Evolutionary conservation across 163 green algal genomes (phyloP).

Genomic region (Prototheca wickerhamii): DNA sequence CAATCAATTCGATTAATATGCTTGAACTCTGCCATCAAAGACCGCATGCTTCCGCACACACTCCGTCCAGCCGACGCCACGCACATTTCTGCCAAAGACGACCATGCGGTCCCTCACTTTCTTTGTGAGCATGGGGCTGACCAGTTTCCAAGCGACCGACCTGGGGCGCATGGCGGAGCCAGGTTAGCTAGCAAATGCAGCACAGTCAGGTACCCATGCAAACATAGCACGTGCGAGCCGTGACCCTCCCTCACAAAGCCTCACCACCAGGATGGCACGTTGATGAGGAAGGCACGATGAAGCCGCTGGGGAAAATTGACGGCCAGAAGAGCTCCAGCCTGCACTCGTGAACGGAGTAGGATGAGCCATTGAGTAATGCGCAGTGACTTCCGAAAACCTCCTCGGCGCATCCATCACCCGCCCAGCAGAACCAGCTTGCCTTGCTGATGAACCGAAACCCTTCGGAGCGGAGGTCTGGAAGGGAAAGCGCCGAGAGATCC

Average conservation of each 20-base stretch:
- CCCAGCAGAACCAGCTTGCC: neutral
- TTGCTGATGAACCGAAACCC: conserved; percentile 2
- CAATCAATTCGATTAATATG: neutral
- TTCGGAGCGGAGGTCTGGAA: neutral
- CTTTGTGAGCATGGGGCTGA: neutral
- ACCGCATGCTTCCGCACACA: neutral
- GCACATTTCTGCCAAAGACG: neutral
- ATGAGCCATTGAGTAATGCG: too few relatives aligned
- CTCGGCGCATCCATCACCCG: too few relatives aligned
- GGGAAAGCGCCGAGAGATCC: neutral
- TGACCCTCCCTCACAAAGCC: neutral
- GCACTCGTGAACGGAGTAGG: neutral
- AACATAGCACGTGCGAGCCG: neutral
- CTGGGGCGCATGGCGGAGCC: neutral
- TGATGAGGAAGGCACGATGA: neutral
- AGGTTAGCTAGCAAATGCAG: neutral
- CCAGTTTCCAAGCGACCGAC: neutral
- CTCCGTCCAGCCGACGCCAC: neutral
- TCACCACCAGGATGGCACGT: conserved; percentile 1
- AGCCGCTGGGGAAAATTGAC: conserved; percentile 4
- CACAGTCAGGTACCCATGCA: neutral
- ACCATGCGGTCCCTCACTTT: conserved; percentile 2
- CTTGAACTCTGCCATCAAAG: neutral
- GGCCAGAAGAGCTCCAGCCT: neutral
- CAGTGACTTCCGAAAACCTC: too few relatives aligned